Base-by-base conservation (phyloP, 2,329 filamentous ascomycete species). In the Fusarium acutatum region DNA sequence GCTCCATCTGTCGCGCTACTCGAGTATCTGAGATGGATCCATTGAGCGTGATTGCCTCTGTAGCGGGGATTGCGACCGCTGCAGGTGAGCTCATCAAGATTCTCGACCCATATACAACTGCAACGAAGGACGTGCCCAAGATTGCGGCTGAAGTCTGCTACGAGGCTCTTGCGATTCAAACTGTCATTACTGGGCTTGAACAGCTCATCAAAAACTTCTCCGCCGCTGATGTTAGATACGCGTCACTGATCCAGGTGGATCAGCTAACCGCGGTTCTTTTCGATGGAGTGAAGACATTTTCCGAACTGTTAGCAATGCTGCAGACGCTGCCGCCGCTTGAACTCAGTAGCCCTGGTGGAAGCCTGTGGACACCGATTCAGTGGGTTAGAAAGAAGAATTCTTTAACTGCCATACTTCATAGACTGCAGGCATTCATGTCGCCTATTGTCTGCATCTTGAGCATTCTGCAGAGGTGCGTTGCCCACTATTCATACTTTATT, bases 1-100 rank as follows among this genome's bases (percentile, higher is more conserved):
- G 2, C 17, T 44, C 1, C 0, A 3, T 44, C 7, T 26, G 0
- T 5, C 18, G 24, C 5, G 6, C 24, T 10, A 0, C 12, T 1
- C 0, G 0, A 28, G 24, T 8, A 28, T 11, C 4, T 7, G 18
- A 28, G 43, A 46, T 46, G 43, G 43, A 28, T 15, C 43, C 43
- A 1, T 26, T 28, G 12, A 46, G 43, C 12, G 24, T 46, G 24
- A 20, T 28, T 28, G 43, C 43, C 4, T 46, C 43, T 10, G 43
- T 46, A 28, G 43, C 43, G 18, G 43, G 43, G 6, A 46, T 46
- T 0, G 43, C 43, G 0, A 28, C 18, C 5, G 43, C 43, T 7
- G 43, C 43, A 28, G 24, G 43, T 5, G 43, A 46, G 12, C 12
- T 28, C 2, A 20, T 28, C 12, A 46, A 28, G 12, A 46, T 46